Evolutionary conservation across 495 filamentous ascomycete genomes (phyloP), one percentile per base, ranked within the genome.

Genomic region (Aspergillus ellipticus): DNA sequence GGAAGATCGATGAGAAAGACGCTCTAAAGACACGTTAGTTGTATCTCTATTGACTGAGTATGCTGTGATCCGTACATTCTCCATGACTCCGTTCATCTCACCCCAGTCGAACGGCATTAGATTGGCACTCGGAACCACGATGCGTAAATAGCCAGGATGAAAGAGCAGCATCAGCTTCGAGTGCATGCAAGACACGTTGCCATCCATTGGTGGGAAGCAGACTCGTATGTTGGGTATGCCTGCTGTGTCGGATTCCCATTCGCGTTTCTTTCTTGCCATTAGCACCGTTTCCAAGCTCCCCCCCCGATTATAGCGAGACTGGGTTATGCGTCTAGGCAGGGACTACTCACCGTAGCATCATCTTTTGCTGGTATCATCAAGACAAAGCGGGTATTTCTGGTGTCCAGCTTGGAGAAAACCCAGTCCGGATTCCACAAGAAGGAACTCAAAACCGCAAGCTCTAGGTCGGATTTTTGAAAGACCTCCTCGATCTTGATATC

Each of bases 401-500:
- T 61, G 28, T 86, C 71, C 7, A 90, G 55, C 62, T 91, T 91
- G 0, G 63, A 65, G 10, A 85, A 76, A 4, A 91, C 54, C 89
- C 89, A 92, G 9, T 85, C 78, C 16, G 85, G 79, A 61, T 97
- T 89, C 86, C 90, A 92, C 61, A 93, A 81, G 56, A 87, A 98
- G 2, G 93, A 88, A 58, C 90, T 94, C 3, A 98, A 70, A 1
- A 97, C 81, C 0, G 91, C 94, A 19, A 90, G 74, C 17, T 86
- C 73, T 0, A 97, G 77, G 33, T 86, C 79, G 5, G 78, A 66
- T 39, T 80, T 82, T 65, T 95, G 87, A 0, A 98, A 69, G 1
- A 97, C 85, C 63, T 97, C 94, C 65, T 96, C 91, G 39, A 98
- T 84, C 60, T 85, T 95, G 62, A 97, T 90, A 53, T 96, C 91